Evolutionary conservation across 2,329 filamentous ascomycete species (phyloP), one percentile per base, ranked within the genome.

Genomic region (Ophiostoma populinum): DNA sequence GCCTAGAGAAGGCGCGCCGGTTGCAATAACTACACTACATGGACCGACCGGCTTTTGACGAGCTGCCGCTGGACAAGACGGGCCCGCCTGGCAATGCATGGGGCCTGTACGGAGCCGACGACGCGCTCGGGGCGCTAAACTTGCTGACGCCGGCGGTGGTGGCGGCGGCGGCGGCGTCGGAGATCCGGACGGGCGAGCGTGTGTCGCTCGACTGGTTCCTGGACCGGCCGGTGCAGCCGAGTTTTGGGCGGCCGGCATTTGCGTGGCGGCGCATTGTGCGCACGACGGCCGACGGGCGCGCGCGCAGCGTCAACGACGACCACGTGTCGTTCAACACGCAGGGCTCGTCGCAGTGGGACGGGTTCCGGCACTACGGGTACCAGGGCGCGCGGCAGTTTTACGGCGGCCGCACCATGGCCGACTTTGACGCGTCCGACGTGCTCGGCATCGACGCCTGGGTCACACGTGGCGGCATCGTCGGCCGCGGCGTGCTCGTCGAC

Each of bases 181-280:
- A 67, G 48, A 71, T 76, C 41, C 54, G 57, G 41, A 67, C 64
- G 6, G 71, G 73, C 25, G 56, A 37, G 37, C 65, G 64, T 20
- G 56, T 76, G 34, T 70, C 66, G 2, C 59, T 75, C 15, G 70
- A 77, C 52, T 70, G 70, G 59, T 59, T 67, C 0, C 56, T 77
- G 5, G 58, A 70, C 50, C 62, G 39, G 33, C 40, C 38, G 32
- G 16, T 17, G 24, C 32, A 36, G n/a, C 65, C 9, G 62, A 70
- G 48, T 50, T 59, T 21, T 22, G 35, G 32, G 51, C 62, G 30
- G 48, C 60, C 8, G 58, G 67, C 13, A 48, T 73, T 75, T 50
- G 55, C 59, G 38, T 61, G 36, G 30, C 29, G 16, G 16, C 40
- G 42, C 24, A 36, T 17, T 7, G 32, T 28, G 18, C 34, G 24